phyloP scores from a whole-genome alignment of 371 early-diverging fungal species.

The Dinochytrium kinnereticum region DNA sequence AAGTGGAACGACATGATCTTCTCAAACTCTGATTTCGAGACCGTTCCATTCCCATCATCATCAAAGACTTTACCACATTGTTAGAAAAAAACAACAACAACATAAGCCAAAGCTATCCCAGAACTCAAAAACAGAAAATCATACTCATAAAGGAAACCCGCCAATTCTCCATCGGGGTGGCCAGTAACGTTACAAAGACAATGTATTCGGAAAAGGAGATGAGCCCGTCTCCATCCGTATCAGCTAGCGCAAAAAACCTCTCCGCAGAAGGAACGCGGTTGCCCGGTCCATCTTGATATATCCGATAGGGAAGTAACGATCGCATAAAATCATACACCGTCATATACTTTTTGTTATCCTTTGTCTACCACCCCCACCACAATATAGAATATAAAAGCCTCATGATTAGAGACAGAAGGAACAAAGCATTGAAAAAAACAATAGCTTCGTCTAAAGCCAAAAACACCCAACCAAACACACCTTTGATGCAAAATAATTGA shows the following conservation, averaged over 20 bases:
- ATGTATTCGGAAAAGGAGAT: slow-evolving; percentile 49
- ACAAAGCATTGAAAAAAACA: no score
- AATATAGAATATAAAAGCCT: no score
- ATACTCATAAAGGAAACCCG: slow-evolving; percentile 18
- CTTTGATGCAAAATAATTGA: slow-evolving; percentile 48
- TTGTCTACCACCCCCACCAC: no score
- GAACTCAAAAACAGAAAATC: no score
- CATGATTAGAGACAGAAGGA: no score
- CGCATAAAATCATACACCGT: slow-evolving; percentile 47
- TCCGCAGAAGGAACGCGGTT: slow-evolving; percentile 34
- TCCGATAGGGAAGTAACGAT: slow-evolving; percentile 42
- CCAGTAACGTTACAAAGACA: slow-evolving; percentile 41
- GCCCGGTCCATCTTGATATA: slow-evolving; percentile 1
- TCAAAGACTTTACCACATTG: slow-evolving; percentile 34
- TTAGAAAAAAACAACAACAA: background rate
- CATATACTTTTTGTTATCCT: slow-evolving; percentile 43
- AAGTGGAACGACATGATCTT: slow-evolving; percentile 38
- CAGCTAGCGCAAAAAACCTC: slow-evolving; percentile 43
- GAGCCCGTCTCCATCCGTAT: slow-evolving; percentile 47
- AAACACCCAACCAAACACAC: slow-evolving; percentile 8
- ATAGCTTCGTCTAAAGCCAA: no score
- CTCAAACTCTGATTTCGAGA: slow-evolving; percentile 40
- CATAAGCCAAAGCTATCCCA: no score
- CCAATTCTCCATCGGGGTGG: slow-evolving; percentile 23
- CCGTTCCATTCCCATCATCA: slow-evolving; percentile 39